A percentile compares a stretch with the other conserved stretches of the same genome.
These are phyloP conservation scores for Sporothrix luriei DNA, from an alignment of 2,329 filamentous ascomycete genomes.

Conservation along the genomic window DNA sequence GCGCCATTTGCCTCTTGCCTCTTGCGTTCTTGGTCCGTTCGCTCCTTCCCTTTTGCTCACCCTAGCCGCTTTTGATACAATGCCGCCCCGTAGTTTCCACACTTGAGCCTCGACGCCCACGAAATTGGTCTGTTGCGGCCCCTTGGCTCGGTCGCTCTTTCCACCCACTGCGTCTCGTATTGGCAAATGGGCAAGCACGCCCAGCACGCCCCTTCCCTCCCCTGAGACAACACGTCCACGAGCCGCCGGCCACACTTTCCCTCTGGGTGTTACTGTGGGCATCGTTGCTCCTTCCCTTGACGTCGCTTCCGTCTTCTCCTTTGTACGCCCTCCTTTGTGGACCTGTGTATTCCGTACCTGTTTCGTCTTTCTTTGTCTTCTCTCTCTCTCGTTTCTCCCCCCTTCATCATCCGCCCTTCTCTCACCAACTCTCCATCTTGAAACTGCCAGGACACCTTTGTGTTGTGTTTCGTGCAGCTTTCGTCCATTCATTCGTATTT, in stretches of 20 bases:
- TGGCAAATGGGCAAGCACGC: constrained; percentile 23
- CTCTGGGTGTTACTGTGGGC: constrained; percentile 7
- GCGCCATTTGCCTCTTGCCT: constrained; percentile 17
- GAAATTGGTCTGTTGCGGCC: neutral
- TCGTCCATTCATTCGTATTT: constrained; percentile 18
- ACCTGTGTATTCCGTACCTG: neutral
- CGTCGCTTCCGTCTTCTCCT: constrained; percentile 20
- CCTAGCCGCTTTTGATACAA: constrained; percentile 30
- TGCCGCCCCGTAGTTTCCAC: constrained; percentile 27
- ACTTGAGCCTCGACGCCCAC: neutral
- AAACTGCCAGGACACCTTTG: constrained; percentile 17
- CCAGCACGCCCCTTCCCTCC: constrained; percentile 21
- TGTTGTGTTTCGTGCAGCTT: constrained; percentile 17
- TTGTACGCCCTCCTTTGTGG: constrained; percentile 14
- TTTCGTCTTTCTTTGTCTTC: constrained; percentile 27
- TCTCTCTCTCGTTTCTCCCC: constrained; percentile 4
- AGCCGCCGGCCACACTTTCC: constrained; percentile 6
- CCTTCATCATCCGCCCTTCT: neutral
- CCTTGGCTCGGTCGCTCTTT: constrained; percentile 21
- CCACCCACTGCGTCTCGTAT: constrained; percentile 17
- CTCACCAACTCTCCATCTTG: constrained; percentile 17
- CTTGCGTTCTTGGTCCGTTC: neutral
- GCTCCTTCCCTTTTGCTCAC: constrained; percentile 14
- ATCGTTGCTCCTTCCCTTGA: constrained; percentile 21
- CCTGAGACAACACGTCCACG: constrained; percentile 2